phyloP scores from a whole-genome alignment of 2,329 filamentous ascomycete genomes.

The Fusarium veterinarium region DNA sequence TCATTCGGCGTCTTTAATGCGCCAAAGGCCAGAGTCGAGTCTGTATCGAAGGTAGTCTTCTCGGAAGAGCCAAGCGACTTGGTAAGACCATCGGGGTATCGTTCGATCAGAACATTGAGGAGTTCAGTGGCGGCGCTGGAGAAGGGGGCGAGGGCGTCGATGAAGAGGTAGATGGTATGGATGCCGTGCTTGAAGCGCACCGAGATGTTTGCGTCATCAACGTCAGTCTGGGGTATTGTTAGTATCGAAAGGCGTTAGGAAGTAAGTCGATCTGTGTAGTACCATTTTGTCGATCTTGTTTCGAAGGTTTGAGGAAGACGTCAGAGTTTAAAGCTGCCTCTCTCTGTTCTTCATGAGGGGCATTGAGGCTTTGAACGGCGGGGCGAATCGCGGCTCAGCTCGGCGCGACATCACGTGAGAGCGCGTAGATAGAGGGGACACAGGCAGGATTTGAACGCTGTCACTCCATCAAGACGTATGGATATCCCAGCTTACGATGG shows the following conservation, averaged over 20 bases:
- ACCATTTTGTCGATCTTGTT: slow-evolving; percentile 35
- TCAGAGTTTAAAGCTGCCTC: slow-evolving; percentile 1
- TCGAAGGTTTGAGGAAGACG: not conserved
- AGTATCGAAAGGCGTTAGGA: not conserved
- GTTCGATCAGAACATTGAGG: slow-evolving; percentile 66
- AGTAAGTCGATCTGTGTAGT: not conserved
- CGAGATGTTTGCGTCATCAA: slow-evolving; percentile 67
- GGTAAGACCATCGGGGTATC: slow-evolving; percentile 66
- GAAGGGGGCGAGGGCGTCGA: slow-evolving; percentile 68
- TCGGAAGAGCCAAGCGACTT: slow-evolving; percentile 48
- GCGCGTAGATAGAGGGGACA: slow-evolving; percentile 15
- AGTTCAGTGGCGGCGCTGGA: slow-evolving; percentile 68
- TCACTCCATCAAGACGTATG: not conserved
- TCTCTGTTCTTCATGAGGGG: slow-evolving; percentile 16
- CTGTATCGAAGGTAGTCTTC: slow-evolving; percentile 54
- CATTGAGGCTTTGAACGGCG: not conserved
- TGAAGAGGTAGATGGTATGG: slow-evolving; percentile 76
- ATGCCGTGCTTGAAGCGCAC: slow-evolving; percentile 79
- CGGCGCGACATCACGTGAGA: slow-evolving; percentile 32
- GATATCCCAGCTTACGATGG: not conserved
- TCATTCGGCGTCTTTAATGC: slow-evolving; percentile 59
- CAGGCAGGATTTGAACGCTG: not conserved
- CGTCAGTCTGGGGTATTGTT: slow-evolving; percentile 36
- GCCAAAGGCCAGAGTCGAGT: slow-evolving; percentile 60
- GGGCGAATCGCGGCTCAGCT: slow-evolving; percentile 1